Conservation (phyloP, 176 grass and related monocot species). For the Hordeum marinum region DNA sequence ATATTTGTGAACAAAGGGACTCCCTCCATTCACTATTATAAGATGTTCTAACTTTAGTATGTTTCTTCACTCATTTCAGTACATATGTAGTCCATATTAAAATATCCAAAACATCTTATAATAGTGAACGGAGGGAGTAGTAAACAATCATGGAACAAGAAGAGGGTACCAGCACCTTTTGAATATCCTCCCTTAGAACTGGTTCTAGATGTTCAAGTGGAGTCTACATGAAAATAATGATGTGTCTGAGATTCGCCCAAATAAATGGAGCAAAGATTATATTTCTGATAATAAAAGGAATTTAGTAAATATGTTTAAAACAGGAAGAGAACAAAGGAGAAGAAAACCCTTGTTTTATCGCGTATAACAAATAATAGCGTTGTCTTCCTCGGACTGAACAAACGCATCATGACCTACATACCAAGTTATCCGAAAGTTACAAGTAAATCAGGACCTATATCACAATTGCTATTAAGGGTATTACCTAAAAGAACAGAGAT, state of each 20-base stretch:
- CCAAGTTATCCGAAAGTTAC: slow-evolving; percentile 24
- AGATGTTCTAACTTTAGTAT: too few species aligned
- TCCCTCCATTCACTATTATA: too few species aligned
- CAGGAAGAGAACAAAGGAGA: slow-evolving; percentile 16
- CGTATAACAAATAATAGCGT: slow-evolving; percentile 90
- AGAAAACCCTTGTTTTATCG: slow-evolving; percentile 82
- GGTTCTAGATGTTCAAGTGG: slow-evolving; percentile 90
- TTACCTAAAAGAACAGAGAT: slow-evolving; percentile 25
- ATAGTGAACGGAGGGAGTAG: too few species aligned
- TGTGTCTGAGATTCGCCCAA: slow-evolving; percentile 14
- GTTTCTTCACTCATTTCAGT: too few species aligned
- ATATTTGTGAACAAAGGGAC: too few species aligned
- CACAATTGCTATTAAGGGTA: neutral
- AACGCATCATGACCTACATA: slow-evolving; percentile 88
- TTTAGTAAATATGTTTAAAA: slow-evolving; percentile 22
- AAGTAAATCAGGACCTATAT: slow-evolving; percentile 18
- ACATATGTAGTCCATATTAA: too few species aligned
- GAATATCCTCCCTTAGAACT: slow-evolving; percentile 94
- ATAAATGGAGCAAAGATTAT: slow-evolving; percentile 2
- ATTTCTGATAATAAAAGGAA: slow-evolving; percentile 9
- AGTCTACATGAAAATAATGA: slow-evolving; percentile 58
- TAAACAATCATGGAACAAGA: neutral
- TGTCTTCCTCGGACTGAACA: slow-evolving; percentile 74
- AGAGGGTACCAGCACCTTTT: slow-evolving; percentile 60
- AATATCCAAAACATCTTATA: too few species aligned